Percentiles rank a stretch among this genome's conserved stretches.
These are phyloP conservation scores for Fraxinus angustifolia DNA, from an alignment of 305 asterid genomes.

Conservation along the genomic window DNA sequence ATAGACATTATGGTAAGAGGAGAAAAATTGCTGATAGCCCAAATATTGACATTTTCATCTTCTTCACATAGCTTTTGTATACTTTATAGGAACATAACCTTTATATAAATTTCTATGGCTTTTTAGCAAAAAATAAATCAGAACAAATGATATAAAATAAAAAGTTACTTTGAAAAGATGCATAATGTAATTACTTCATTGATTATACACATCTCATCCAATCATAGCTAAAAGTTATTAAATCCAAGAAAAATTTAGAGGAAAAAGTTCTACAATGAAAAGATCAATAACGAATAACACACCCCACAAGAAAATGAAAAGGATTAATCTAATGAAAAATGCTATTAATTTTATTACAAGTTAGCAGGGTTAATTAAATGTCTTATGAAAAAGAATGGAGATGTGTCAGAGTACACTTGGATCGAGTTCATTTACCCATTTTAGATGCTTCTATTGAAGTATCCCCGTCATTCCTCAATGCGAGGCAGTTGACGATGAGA, in stretches of 20 bases:
- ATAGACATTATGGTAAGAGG: background rate
- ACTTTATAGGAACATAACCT: conserved; percentile 90
- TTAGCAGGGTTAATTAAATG: background rate
- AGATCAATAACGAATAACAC: background rate
- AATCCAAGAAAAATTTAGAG: background rate
- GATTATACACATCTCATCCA: background rate
- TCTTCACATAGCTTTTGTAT: conserved; percentile 63
- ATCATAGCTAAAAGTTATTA: background rate
- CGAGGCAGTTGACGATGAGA: background rate
- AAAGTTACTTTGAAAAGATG: background rate
- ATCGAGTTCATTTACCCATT: background rate
- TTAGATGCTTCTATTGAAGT: background rate
- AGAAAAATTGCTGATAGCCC: background rate
- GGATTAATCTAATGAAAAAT: background rate
- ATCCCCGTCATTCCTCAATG: background rate
- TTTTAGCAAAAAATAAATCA: conserved; percentile 63
- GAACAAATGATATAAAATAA: conserved; percentile 14
- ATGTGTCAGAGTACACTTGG: background rate
- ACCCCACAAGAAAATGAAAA: background rate
- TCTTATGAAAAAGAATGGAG: background rate
- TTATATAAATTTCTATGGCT: conserved; percentile 63
- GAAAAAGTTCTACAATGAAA: background rate
- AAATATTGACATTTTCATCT: conserved; percentile 68
- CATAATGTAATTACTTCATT: background rate
- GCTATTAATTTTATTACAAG: background rate